Evolutionary conservation across 495 filamentous ascomycete genomes (phyloP), one percentile per base, ranked within the genome.

Genomic region (Platismatia glauca): DNA sequence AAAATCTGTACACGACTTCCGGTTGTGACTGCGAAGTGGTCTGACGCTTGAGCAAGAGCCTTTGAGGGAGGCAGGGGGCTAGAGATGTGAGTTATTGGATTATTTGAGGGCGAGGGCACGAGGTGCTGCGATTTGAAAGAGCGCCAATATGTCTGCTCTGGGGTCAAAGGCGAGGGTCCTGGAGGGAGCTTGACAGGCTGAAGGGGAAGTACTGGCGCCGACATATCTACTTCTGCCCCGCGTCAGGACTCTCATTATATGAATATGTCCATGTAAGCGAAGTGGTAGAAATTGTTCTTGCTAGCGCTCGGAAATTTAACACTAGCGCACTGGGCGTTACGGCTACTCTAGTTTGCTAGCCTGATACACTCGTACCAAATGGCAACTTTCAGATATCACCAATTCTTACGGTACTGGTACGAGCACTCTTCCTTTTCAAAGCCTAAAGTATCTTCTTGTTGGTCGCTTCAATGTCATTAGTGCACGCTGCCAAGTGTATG

Each of bases 61-160:
- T 72, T 79, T 55, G 78, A 78, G 0, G 80, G 77, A 22, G 73
- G 74, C 9, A 81, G 75, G 12, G 93, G 91, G 71, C 86, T 87
- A 56, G 91, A 90, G 73, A 98, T 95, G 71, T 90, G 82, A 37
- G 90, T 95, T 68, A 98, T 81, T 60, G 90, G 87, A 69, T 84
- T 86, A 72, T 89, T 87, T 65, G 91, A 86, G 53, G 89, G 88
- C 43, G 94, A 93, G 12, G 93, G 89, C 52, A 97, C 83, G 35
- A 89, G 81, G 55, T 92, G 85, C 38, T 90, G 87, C 52, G 92
- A 93, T 73, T 86, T 89, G 80, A 98, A 98, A 41, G 86, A 86
- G 66, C 85, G 85, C 91, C 94, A 99, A 79, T 97, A 97, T 67
- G 85, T 81, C 75, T 97, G 91, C 77, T 99, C 94, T 53, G 92